Conservation (phyloP, 2,329 filamentous ascomycete species). For the Penicillium corylophilum region DNA sequence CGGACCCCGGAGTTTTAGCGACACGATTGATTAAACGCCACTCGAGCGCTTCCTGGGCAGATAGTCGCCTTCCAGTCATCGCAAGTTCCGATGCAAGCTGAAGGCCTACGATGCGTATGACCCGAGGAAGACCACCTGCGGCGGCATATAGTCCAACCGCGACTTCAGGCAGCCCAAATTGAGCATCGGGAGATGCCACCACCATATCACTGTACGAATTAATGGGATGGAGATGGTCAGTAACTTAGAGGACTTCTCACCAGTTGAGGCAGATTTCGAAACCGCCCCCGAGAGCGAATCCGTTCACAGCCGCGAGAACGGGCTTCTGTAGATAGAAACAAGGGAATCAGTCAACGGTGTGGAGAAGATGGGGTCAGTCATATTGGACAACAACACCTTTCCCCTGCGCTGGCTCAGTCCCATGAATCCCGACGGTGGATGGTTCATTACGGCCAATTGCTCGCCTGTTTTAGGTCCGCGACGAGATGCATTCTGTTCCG, state of each 20-base stretch:
- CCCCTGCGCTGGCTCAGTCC: slow-evolving; percentile 57
- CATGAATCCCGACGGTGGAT: slow-evolving; percentile 53
- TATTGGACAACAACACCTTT: slow-evolving; percentile 31
- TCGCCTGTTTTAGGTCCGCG: slow-evolving; percentile 15
- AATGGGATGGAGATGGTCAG: not conserved
- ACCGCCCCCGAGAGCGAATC: slow-evolving; percentile 71
- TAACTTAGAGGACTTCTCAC: slow-evolving; percentile 34
- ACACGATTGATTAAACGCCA: slow-evolving; percentile 70
- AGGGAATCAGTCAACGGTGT: too few relatives aligned
- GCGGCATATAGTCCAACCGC: slow-evolving; percentile 68
- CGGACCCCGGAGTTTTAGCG: slow-evolving; percentile 65
- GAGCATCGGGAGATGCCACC: slow-evolving; percentile 57
- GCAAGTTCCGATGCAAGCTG: slow-evolving; percentile 72
- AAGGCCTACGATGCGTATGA: slow-evolving; percentile 65
- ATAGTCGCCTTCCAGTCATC: slow-evolving; percentile 61
- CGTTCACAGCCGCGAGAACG: slow-evolving; percentile 75
- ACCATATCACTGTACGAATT: slow-evolving; percentile 67
- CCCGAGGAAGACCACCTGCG: slow-evolving; percentile 67
- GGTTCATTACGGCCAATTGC: slow-evolving; percentile 25
- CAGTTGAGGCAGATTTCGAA: slow-evolving; percentile 92
- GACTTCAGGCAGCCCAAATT: slow-evolving; percentile 70
- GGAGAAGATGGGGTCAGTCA: too few relatives aligned
- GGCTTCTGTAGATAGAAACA: slow-evolving; percentile 54
- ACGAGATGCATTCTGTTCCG: slow-evolving; percentile 38
- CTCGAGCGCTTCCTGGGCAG: slow-evolving; percentile 57